Evolutionary conservation across 257 asterid genomes (phyloP), one percentile per base, ranked within the genome.

Genomic region (Fraxinus anomala): DNA sequence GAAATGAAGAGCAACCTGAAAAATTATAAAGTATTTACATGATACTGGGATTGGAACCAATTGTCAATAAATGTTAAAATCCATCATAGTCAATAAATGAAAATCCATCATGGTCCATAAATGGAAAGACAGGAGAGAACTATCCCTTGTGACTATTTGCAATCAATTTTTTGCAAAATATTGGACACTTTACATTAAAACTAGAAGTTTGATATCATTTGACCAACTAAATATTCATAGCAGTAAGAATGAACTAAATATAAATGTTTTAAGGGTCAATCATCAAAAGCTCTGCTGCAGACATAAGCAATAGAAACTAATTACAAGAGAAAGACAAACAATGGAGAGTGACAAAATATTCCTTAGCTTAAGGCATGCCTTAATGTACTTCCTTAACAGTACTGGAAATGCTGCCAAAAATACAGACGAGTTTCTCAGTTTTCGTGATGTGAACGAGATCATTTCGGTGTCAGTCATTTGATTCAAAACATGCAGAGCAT

Each of bases 401-500:
- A 89, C 93, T 14, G 97, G 97, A 84, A 92, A 96, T 81, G 95
- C 96, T 74, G 94, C 96, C 82, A 96, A 84, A 81, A 96, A 86
- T 47, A 93, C 73, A 24, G 91, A 82, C 1, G 99, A 96, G 82
- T 81, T 80, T 74, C 90, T 88, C 56, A 96, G 82, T 66, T 96
- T 91, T 76, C 89, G 80, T 73, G 93, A 83, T 81, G 92, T 89
- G 86, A 91, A 92, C 6, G 96, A 91, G 80, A 93, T 91, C 98
- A 96, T 96, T 80, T 89, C 91, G 51, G 86, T 87, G 81, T 96
- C 98, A 0, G 97, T 96, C 99, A 93, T 91, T 85, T 96, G 99
- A 87, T 92, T 96, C 81, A 93, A 80, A 70, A 90, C 89, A 83
- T 93, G 98, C 81, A 96, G 84, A 76, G 97, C 79, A 80, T 96